Percentiles rank a stretch among this genome's conserved stretches.
Conservation (phyloP, 2,329 filamentous ascomycete genomes). For the Scopulariopsis brevicaulis region DNA sequence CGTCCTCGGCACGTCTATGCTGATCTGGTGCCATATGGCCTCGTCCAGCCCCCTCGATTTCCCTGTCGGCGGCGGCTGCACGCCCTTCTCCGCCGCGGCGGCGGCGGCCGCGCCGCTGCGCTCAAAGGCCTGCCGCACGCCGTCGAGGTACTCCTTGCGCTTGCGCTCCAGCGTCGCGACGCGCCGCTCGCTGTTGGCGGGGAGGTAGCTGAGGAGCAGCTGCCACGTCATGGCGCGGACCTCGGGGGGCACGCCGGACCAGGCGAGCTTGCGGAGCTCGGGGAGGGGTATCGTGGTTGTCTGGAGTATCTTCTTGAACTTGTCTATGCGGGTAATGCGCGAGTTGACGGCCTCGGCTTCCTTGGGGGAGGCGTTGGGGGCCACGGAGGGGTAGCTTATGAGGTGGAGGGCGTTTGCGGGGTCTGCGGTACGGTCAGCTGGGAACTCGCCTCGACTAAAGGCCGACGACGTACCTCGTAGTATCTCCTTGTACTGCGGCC, state of each 20-base stretch:
- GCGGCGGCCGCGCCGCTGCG: conserved; percentile 27
- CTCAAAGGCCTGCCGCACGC: conserved; percentile 65
- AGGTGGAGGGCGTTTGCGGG: conserved; percentile 92
- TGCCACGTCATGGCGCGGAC: conserved; percentile 99
- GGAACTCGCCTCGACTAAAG: conserved; percentile 6
- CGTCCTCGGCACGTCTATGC: conserved; percentile 91
- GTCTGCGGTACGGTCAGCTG: conserved; percentile 24
- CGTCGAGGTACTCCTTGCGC: conserved; percentile 91
- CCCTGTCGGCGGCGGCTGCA: conserved; percentile 18
- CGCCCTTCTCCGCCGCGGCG: conserved; percentile 1
- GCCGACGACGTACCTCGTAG: conserved; percentile 43
- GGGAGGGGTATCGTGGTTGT: conserved; percentile 77
- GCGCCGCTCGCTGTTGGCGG: conserved; percentile 89
- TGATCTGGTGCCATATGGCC: conserved; percentile 99
- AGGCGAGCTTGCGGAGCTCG: conserved; percentile 76
- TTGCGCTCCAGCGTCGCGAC: conserved; percentile 87
- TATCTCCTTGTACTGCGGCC: conserved; percentile 97
- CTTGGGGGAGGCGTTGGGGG: conserved; percentile 65
- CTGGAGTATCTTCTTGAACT: conserved; percentile 94
- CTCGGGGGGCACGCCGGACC: conserved; percentile 91
- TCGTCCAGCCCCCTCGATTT: conserved; percentile 69
- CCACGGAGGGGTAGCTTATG: conserved; percentile 73
- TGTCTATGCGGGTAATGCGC: conserved; percentile 89
- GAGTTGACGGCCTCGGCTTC: conserved; percentile 79
- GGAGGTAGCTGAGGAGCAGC: conserved; percentile 84